Evolutionary conservation across 176 grass and related monocot genomes (phyloP).

Genomic region (Thalia dealbata): DNA sequence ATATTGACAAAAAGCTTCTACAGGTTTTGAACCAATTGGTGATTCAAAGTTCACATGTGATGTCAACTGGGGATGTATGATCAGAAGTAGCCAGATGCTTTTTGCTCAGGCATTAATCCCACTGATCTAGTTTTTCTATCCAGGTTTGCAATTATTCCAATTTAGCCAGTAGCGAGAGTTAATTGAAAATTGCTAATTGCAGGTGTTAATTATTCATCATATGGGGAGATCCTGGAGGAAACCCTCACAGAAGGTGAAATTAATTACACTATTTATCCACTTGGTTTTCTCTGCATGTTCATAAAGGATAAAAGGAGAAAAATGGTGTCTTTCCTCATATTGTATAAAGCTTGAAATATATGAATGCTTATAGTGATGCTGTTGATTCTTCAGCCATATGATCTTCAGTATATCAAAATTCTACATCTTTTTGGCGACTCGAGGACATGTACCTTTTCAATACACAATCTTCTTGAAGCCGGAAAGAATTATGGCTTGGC

Average conservation of each 20-base stretch:
- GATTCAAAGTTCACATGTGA: slow-evolving; percentile 72
- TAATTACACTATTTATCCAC: not conserved
- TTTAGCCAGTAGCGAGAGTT: not conserved
- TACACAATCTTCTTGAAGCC: slow-evolving; percentile 87
- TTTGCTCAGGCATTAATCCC: slow-evolving; percentile 48
- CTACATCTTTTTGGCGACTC: slow-evolving; percentile 83
- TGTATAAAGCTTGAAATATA: slow-evolving; percentile 5
- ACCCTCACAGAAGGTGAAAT: slow-evolving; percentile 63
- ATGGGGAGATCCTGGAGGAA: slow-evolving; percentile 94
- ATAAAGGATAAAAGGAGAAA: not conserved
- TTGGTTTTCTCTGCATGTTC: no score
- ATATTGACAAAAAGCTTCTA: not conserved
- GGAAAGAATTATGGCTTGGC: slow-evolving; percentile 74
- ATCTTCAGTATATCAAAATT: slow-evolving; percentile 59
- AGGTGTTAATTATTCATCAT: slow-evolving; percentile 89
- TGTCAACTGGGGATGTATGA: slow-evolving; percentile 97
- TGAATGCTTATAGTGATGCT: slow-evolving; percentile 35
- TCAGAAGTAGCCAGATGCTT: slow-evolving; percentile 99
- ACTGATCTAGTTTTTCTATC: not conserved
- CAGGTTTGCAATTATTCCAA: not conserved
- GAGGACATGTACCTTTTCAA: slow-evolving; percentile 50
- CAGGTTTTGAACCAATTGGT: slow-evolving; percentile 68
- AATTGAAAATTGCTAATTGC: slow-evolving; percentile 16
- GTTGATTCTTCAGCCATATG: slow-evolving; percentile 84
- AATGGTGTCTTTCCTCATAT: not conserved